A percentile compares a stretch with the other conserved stretches of the same genome.
Conservation (phyloP, 768 basidiomycete species). For the Podaxis sp. region DNA sequence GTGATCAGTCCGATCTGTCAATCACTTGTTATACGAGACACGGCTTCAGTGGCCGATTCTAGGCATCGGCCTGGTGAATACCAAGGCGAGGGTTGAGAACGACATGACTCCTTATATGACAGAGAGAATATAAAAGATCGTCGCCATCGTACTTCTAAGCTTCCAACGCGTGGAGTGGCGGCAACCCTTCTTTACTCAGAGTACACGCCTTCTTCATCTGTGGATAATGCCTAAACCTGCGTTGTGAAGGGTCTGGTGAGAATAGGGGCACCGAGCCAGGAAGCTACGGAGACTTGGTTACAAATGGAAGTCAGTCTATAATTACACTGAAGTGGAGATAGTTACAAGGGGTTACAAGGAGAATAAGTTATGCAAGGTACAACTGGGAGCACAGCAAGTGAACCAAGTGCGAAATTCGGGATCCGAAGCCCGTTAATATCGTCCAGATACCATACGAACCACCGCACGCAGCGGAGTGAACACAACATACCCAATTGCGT, state of each 20-base stretch:
- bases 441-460: constrained; percentile 2
- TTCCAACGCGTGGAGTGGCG: too few species aligned
- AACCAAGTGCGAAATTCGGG: neutral
- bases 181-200: neutral
- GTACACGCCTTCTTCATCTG: neutral
- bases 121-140: neutral
- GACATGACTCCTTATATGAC: neutral
- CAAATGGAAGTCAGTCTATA: neutral
- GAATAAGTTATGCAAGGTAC: neutral
- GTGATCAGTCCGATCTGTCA: neutral
- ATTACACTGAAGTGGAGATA: neutral
- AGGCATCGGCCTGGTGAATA: too few species aligned
- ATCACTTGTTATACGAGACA: neutral
- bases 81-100: neutral
- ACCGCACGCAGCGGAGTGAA: neutral
- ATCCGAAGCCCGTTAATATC: neutral
- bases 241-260: neutral
- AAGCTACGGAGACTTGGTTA: neutral
- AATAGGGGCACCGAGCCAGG: neutral
- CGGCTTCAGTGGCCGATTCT: neutral
- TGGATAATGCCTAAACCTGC: too few species aligned
- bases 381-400: neutral
- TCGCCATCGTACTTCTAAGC: neutral
- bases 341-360: neutral
- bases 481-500: neutral